A percentile compares a stretch with the other conserved stretches of the same genome.
phyloP scores from a whole-genome alignment of 805 yeast genomes.

The Yarrowia deformans region DNA sequence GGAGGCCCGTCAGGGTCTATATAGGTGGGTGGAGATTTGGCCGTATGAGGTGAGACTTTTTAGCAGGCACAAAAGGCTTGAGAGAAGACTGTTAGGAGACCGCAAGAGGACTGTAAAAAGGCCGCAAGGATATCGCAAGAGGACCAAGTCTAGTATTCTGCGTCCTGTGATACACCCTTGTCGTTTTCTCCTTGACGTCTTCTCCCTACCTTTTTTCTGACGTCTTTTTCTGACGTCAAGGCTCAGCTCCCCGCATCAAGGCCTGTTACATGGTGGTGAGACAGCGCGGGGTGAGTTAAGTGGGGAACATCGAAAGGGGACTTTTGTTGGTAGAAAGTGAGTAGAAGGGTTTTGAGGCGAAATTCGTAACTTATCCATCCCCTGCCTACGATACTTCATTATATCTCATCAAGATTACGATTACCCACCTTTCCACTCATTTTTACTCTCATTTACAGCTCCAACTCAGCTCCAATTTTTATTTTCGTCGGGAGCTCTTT shows the following conservation, averaged over 20 bases:
- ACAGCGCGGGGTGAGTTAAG: background rate
- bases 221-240: conserved; percentile 8
- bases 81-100: background rate
- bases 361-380: too few species aligned
- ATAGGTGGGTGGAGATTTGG: too few species aligned
- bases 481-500: background rate
- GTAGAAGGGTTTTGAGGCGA: background rate
- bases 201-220: too few species aligned
- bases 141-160: too few species aligned
- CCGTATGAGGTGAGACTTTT: too few species aligned
- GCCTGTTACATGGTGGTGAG: conserved; percentile 25
- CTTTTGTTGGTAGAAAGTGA: too few species aligned
- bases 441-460: background rate
- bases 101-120: too few species aligned
- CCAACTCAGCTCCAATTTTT: background rate
- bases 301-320: background rate
- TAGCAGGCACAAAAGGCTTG: background rate
- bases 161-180: too few species aligned
- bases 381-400: too few species aligned
- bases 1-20: background rate
- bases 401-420: too few species aligned
- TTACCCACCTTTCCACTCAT: background rate
- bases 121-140: too few species aligned
- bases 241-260: conserved; percentile 26
- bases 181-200: too few species aligned